These are phyloP conservation scores for Calycina marina DNA, from an alignment of 2,329 filamentous ascomycete species.

Conservation along the genomic window DNA sequence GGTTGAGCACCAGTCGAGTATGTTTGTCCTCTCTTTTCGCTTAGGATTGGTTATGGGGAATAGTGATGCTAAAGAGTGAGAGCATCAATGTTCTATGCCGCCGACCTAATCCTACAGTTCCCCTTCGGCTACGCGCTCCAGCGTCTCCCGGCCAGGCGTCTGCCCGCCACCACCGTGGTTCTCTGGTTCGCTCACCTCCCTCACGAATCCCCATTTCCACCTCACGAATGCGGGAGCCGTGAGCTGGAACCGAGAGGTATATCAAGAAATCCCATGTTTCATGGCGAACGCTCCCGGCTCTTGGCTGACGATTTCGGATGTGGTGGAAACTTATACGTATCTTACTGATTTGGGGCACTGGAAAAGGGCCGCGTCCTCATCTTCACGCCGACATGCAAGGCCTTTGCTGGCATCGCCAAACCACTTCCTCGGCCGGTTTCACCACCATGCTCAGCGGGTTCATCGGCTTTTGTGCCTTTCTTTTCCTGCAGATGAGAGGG, in stretches of 20 bases:
- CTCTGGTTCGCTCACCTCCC: too few species aligned
- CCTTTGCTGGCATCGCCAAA: constrained; percentile 45
- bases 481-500: too few species aligned
- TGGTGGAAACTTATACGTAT: too few species aligned
- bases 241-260: too few species aligned
- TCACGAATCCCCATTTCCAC: too few species aligned
- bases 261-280: too few species aligned
- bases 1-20: constrained; percentile 27
- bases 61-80: constrained; percentile 17
- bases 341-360: too few species aligned
- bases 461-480: constrained; percentile 29
- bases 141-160: constrained; percentile 32
- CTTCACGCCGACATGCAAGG: constrained; percentile 34
- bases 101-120: constrained; percentile 31
- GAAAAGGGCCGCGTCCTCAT: constrained; percentile 32
- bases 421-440: constrained; percentile 34
- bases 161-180: constrained; percentile 29
- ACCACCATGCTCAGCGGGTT: constrained; percentile 36
- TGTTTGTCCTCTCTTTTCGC: not conserved
- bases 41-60: not conserved
- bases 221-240: too few species aligned
- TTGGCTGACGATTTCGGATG: too few species aligned
- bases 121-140: constrained; percentile 32
- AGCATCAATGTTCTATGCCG: constrained; percentile 37
- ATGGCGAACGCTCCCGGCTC: too few species aligned